These are phyloP conservation scores for Rutstroemia sp. DNA, from an alignment of 2,329 filamentous ascomycete species.

Conservation along the genomic window DNA sequence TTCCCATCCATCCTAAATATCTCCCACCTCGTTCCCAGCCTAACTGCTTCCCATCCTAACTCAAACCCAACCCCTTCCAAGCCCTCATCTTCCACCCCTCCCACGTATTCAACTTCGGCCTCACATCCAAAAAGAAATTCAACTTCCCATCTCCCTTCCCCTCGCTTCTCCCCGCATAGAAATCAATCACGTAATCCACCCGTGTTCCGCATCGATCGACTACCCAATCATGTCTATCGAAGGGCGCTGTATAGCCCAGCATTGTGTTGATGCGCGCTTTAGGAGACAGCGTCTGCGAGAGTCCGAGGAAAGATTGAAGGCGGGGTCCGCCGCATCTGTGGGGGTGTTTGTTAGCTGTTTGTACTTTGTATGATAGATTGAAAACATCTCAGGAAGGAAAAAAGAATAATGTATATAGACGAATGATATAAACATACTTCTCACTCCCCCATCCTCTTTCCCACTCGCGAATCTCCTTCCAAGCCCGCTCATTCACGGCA, in stretches of 20 bases:
- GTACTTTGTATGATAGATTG: not conserved
- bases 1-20: not conserved
- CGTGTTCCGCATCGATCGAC: conserved; percentile 81
- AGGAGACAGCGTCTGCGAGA: conserved; percentile 64
- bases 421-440: conserved; percentile 47
- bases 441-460: conserved; percentile 62
- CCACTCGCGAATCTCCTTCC: conserved; percentile 87
- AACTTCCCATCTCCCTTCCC: conserved; percentile 35
- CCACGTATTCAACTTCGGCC: conserved; percentile 61
- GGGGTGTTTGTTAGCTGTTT: too few species aligned
- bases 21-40: not conserved
- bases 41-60: not conserved
- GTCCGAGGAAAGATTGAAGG: conserved; percentile 76
- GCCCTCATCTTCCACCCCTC: conserved; percentile 62
- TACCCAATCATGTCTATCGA: conserved; percentile 96
- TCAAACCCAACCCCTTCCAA: conserved; percentile 28
- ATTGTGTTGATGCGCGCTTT: conserved; percentile 75
- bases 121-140: conserved; percentile 61
- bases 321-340: conserved; percentile 66
- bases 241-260: conserved; percentile 83
- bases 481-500: conserved; percentile 94
- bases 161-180: conserved; percentile 66
- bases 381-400: not conserved
- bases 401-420: too few species aligned
- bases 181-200: conserved; percentile 96